Base-by-base conservation (phyloP, 495 filamentous ascomycete genomes). In the Penicillium parvum region DNA sequence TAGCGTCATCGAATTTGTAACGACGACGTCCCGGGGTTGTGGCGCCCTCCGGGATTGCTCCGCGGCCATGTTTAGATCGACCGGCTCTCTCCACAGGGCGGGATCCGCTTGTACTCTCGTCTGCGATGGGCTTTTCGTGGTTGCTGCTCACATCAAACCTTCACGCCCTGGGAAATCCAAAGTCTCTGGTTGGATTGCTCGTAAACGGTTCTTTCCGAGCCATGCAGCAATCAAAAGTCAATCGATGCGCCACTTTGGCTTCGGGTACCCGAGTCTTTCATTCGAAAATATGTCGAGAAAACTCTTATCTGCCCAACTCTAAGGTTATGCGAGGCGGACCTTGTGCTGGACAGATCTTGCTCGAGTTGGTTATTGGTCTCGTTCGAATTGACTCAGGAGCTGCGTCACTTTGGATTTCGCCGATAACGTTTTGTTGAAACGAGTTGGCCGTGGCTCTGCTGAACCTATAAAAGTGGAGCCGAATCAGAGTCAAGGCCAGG, bases 381-480 rank as follows among this genome's bases (percentile, higher is more conserved):
- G n/a, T n/a, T n/a, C n/a, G n/a, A n/a, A n/a, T n/a, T n/a, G n/a
- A n/a, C n/a, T n/a, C n/a, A n/a, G n/a, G n/a, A n/a, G n/a, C n/a
- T n/a, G n/a, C n/a, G n/a, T n/a, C n/a, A n/a, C n/a, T n/a, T n/a
- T n/a, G n/a, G n/a, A n/a, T n/a, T n/a, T n/a, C n/a, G n/a, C n/a
- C n/a, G n/a, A n/a, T n/a, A n/a, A n/a, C n/a, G n/a, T n/a, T n/a
- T n/a, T n/a, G n/a, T n/a, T 25, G 23, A 27, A 16, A 28, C 25
- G n/a, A 18, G 3, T 34, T 15, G n/a, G 40, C 35, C 20, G 19
- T 34, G 12, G 29, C 11, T 25, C 12, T 21, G 18, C 30, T 14
- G 20, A 43, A 34, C 21, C 12, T 32, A 41, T 32, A 32, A 43
- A 26, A 33, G 40, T 43, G 40, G 40, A 34, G 30, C 40, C 29